A percentile compares a stretch with the other conserved stretches of the same genome.
phyloP scores from a whole-genome alignment of 2,329 filamentous ascomycete species.

The Aspergillus flavus region DNA sequence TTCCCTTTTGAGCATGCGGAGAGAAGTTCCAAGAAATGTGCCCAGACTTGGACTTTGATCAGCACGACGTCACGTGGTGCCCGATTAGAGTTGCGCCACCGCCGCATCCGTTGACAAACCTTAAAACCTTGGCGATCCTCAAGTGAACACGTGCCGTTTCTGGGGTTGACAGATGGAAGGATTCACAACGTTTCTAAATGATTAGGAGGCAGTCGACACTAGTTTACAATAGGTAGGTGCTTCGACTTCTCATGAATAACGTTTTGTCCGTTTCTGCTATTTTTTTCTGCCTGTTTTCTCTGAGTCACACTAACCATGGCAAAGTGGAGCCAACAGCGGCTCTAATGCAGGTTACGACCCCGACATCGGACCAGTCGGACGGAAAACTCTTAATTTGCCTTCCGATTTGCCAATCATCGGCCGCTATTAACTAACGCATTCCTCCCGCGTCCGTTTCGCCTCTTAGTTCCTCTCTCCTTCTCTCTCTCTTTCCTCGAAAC shows the following conservation, averaged over 20 bases:
- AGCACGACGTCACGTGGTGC: background rate
- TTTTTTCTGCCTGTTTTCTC: background rate
- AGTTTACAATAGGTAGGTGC: background rate
- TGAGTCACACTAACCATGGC: background rate
- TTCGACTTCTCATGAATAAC: background rate
- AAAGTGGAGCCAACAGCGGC: background rate
- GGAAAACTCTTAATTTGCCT: slow-evolving; percentile 6
- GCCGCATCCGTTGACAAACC: slow-evolving; percentile 1
- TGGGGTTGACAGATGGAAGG: background rate
- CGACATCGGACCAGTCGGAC: background rate
- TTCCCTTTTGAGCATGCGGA: background rate
- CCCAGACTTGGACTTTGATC: background rate
- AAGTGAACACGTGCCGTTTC: background rate
- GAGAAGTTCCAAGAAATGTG: background rate
- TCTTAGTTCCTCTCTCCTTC: background rate
- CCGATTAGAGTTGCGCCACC: slow-evolving; percentile 1
- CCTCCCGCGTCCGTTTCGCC: background rate
- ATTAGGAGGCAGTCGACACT: background rate
- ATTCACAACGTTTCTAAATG: background rate
- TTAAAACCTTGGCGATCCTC: background rate
- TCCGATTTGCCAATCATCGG: slow-evolving; percentile 6
- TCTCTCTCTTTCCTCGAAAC: background rate
- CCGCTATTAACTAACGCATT: slow-evolving; percentile 2
- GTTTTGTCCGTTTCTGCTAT: background rate
- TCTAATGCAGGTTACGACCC: background rate